A percentile compares a stretch with the other conserved stretches of the same genome.
Evolutionary conservation across 164 flowering plant species (phyloP).

Genomic region (Nelumbo lutea): DNA sequence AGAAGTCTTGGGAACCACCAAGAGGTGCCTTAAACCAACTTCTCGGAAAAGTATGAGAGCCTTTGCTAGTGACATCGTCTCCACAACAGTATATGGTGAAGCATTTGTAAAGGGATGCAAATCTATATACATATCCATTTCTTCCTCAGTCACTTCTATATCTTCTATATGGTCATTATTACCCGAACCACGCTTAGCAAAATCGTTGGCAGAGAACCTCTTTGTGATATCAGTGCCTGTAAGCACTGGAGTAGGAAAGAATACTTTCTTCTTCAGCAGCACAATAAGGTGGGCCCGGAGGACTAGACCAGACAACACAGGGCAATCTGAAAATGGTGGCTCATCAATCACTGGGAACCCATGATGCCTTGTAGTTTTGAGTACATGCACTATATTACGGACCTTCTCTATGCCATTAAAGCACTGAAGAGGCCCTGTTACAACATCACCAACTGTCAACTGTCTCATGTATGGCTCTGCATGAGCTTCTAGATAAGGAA

Average conservation of each 20-base stretch:
- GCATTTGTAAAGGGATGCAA: slow-evolving; percentile 81
- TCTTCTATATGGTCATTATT: slow-evolving; percentile 51
- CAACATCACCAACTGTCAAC: slow-evolving; percentile 64
- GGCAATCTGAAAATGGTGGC: slow-evolving; percentile 47
- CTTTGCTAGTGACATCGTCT: slow-evolving; percentile 91
- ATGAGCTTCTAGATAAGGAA: slow-evolving; percentile 77
- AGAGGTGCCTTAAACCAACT: slow-evolving; percentile 79
- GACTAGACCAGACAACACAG: slow-evolving; percentile 60
- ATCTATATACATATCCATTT: slow-evolving; percentile 88
- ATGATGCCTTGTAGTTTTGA: slow-evolving; percentile 60
- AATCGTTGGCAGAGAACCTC: slow-evolving; percentile 55
- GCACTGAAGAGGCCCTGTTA: slow-evolving; percentile 67
- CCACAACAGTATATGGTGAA: slow-evolving; percentile 89
- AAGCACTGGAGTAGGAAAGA: slow-evolving; percentile 30
- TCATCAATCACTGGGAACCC: slow-evolving; percentile 90
- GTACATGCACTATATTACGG: slow-evolving; percentile 60
- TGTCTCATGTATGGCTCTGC: slow-evolving; percentile 95
- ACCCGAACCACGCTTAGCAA: slow-evolving; percentile 75
- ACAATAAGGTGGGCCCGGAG: slow-evolving; percentile 71
- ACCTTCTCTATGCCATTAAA: slow-evolving; percentile 83
- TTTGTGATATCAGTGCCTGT: slow-evolving; percentile 25
- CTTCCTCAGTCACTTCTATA: slow-evolving; percentile 59
- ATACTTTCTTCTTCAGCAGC: slow-evolving; percentile 60
- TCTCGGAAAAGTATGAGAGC: slow-evolving; percentile 77
- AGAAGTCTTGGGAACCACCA: slow-evolving; percentile 71